These are phyloP conservation scores for Podaxis sp. DNA, from an alignment of 768 basidiomycete species.

Conservation along the genomic window DNA sequence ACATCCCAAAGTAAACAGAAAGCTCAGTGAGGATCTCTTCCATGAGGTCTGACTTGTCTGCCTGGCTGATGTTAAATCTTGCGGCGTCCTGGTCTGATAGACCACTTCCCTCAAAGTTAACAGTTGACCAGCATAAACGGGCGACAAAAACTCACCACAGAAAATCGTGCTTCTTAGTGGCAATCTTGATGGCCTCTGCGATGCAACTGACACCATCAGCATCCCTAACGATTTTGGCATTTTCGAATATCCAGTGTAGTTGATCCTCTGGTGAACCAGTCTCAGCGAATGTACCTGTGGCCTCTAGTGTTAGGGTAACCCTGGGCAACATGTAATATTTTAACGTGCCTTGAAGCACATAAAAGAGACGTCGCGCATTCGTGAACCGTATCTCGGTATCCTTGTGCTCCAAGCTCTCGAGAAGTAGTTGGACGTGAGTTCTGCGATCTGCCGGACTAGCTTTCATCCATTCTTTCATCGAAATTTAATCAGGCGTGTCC, in stretches of 20 bases:
- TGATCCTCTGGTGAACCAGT: slow-evolving; percentile 92
- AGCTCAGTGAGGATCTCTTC: slow-evolving; percentile 93
- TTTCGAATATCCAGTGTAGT: slow-evolving; percentile 93
- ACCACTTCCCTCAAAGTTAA: slow-evolving; percentile 44
- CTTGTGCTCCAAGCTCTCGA: slow-evolving; percentile 87
- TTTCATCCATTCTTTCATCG: slow-evolving; percentile 70
- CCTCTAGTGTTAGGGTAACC: not conserved
- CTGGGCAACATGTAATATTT: not conserved
- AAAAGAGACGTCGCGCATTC: slow-evolving; percentile 84
- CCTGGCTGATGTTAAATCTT: slow-evolving; percentile 66
- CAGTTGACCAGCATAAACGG: not conserved
- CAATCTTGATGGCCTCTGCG: slow-evolving; percentile 87
- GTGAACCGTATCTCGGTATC: slow-evolving; percentile 83
- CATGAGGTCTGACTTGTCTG: slow-evolving; percentile 75
- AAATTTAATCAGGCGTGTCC: not conserved
- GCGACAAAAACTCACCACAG: slow-evolving; percentile 52
- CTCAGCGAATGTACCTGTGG: slow-evolving; percentile 83
- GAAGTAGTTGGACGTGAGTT: slow-evolving; percentile 73
- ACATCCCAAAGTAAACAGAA: slow-evolving; percentile 90
- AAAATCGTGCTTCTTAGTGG: slow-evolving; percentile 82
- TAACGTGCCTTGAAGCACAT: slow-evolving; percentile 83
- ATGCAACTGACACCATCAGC: slow-evolving; percentile 84
- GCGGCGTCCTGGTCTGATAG: slow-evolving; percentile 74
- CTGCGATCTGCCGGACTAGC: slow-evolving; percentile 60
- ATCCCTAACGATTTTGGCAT: slow-evolving; percentile 81